A percentile compares a stretch with the other conserved stretches of the same genome.
Evolutionary conservation across 768 basidiomycete genomes (phyloP).

Genomic region (Gloeostereum incarnatum): DNA sequence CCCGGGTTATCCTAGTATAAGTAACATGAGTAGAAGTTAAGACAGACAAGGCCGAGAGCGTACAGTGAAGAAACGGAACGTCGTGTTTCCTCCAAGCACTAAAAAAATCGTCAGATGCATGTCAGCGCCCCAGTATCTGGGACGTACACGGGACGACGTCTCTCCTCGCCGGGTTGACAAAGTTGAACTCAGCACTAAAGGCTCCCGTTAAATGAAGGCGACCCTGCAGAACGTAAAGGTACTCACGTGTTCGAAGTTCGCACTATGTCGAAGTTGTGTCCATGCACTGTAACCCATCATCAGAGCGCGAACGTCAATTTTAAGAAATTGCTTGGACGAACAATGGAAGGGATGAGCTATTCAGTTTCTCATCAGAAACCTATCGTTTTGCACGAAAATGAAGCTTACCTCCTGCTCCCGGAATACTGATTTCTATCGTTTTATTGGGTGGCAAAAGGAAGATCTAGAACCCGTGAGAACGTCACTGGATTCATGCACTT

Average conservation of each 20-base stretch:
- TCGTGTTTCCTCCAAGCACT: slow-evolving; percentile 25
- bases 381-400: background rate
- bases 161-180: slow-evolving; percentile 19
- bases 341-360: slow-evolving; percentile 21
- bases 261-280: slow-evolving; percentile 20
- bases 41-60: background rate
- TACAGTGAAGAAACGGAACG: slow-evolving; percentile 23
- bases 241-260: slow-evolving; percentile 13
- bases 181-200: no score
- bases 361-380: background rate
- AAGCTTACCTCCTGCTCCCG: slow-evolving; percentile 24
- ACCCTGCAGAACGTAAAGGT: no score
- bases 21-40: background rate
- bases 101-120: background rate
- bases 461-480: slow-evolving; percentile 9
- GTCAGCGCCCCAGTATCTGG: background rate
- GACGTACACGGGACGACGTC: slow-evolving; percentile 16
- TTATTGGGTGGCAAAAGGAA: slow-evolving; percentile 30
- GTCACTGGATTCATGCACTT: no score
- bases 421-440: slow-evolving; percentile 37
- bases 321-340: slow-evolving; percentile 6
- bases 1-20: slow-evolving; percentile 44
- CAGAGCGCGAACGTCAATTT: background rate
- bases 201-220: no score
- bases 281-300: slow-evolving; percentile 15